Evolutionary conservation across 805 yeast genomes (phyloP).

Genomic region (Candida corydali): DNA sequence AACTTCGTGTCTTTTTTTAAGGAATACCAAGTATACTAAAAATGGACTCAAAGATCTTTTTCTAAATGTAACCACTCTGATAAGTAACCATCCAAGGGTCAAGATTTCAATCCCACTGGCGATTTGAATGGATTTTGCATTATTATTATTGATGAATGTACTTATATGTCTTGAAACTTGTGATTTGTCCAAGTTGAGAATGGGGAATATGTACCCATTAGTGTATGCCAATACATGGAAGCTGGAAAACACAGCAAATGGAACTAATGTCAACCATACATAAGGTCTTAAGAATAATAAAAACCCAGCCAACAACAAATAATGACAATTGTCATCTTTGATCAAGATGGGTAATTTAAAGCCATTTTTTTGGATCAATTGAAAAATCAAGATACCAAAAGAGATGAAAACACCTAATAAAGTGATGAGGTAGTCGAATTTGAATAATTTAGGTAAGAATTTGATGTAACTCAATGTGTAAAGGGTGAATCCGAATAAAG

Average conservation of each 20-base stretch:
- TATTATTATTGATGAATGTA: constrained; percentile 30
- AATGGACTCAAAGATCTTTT: constrained; percentile 60
- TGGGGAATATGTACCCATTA: constrained; percentile 64
- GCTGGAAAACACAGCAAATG: constrained; percentile 71
- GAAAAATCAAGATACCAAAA: constrained; percentile 71
- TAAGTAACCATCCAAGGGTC: constrained; percentile 41
- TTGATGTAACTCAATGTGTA: constrained; percentile 30
- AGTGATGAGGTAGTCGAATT: constrained; percentile 52
- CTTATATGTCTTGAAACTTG: constrained; percentile 36
- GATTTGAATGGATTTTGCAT: constrained; percentile 34
- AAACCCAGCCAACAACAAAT: constrained; percentile 56
- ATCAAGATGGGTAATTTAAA: constrained; percentile 18
- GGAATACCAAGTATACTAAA: constrained; percentile 53
- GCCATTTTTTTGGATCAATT: constrained; percentile 36
- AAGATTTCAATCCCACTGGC: constrained; percentile 36
- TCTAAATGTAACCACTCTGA: constrained; percentile 58
- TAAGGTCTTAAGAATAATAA: constrained; percentile 49
- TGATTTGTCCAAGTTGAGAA: constrained; percentile 34
- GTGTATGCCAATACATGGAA: constrained; percentile 79
- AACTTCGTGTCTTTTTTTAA: constrained; percentile 74
- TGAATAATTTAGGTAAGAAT: constrained; percentile 19
- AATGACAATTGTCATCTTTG: constrained; percentile 67
- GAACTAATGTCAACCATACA: constrained; percentile 58
- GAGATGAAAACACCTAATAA: constrained; percentile 65
- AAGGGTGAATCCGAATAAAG: constrained; percentile 27